These are phyloP conservation scores for Apiotrichum veenhuisii DNA, from an alignment of 1,284 basidiomycete genomes.

Conservation along the genomic window DNA sequence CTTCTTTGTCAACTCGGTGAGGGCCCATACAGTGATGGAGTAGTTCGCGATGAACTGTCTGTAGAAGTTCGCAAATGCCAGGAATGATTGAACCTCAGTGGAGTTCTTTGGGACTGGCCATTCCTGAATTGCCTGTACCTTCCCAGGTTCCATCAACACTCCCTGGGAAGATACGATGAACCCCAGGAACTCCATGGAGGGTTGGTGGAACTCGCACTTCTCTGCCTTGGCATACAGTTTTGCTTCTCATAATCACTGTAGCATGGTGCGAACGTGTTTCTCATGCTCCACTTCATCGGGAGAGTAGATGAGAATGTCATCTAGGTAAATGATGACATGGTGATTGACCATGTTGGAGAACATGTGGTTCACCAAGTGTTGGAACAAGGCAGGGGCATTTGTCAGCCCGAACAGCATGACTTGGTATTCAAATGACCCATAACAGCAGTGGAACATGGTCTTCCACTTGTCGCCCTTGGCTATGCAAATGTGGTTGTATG, in stretches of 20 bases:
- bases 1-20: no score
- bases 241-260: slow-evolving; percentile 43
- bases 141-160: slow-evolving; percentile 38
- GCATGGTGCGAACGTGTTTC: slow-evolving; percentile 36
- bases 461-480: slow-evolving; percentile 41
- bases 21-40: no score
- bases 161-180: slow-evolving; percentile 28
- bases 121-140: slow-evolving; percentile 46
- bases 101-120: slow-evolving; percentile 44
- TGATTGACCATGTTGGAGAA: slow-evolving; percentile 34
- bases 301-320: slow-evolving; percentile 51
- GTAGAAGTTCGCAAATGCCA: slow-evolving; percentile 52
- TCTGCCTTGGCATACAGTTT: slow-evolving; percentile 47
- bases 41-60: slow-evolving; percentile 50
- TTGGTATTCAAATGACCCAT: slow-evolving; percentile 48
- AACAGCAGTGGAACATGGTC: slow-evolving; percentile 43
- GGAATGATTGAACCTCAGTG: slow-evolving; percentile 48
- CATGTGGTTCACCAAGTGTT: slow-evolving; percentile 36
- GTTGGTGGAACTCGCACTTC: slow-evolving; percentile 48
- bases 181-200: slow-evolving; percentile 48
- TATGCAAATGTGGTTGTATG: slow-evolving; percentile 41
- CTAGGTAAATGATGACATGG: slow-evolving; percentile 39
- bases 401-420: slow-evolving; percentile 52
- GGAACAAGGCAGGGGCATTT: slow-evolving; percentile 50
- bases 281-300: slow-evolving; percentile 46